Base-by-base conservation (phyloP, 306 rosid genomes). In the Quercus suber region DNA sequence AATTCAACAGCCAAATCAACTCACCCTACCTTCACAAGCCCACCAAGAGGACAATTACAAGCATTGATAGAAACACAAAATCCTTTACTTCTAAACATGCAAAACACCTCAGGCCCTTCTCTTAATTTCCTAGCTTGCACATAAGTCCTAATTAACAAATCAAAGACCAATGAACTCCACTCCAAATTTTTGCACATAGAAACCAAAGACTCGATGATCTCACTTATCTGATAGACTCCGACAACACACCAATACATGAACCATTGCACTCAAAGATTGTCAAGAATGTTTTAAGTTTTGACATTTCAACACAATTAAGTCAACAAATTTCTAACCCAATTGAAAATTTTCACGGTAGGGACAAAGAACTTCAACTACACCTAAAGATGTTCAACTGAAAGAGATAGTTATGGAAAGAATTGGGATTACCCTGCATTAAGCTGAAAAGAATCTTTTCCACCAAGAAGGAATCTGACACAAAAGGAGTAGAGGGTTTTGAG, bases 71-170 rank as follows among this genome's bases (percentile, higher is more conserved):
- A 89, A 73, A 92, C 72, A 0, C 71, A 55, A 65, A 89, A 73
- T 23, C 97, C 96, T 74, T 72, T 81, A 15, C 71, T 77, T 31
- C 89, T 84, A 79, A 89, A 77, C 71, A 84, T 41, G 55, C 69
- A 63, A 80, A 94, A 91, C 15, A 86, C 94, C 72, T 91, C 97
- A 1, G 86, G 85, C 55, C 91, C 99, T 85, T 92, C 97, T 69
- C 97, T 85, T 35, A 92, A 79, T 83, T 92, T 94, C 82, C 89
- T 87, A 74, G 97, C 92, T 51, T 92, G 97, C 81, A 92, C 97
- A 76, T 88, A 94, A 57, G 97, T 94, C 82, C 93, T 88, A 25
- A 94, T 77, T 73, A 94, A 82, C 55, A 94, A 81, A 81, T 94
- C 97, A 45, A 85, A 86, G 59, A 94, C 87, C 73, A 69, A 41